phyloP scores from a whole-genome alignment of 805 yeast species.

The Vanderwaltozyma tropicalis region DNA sequence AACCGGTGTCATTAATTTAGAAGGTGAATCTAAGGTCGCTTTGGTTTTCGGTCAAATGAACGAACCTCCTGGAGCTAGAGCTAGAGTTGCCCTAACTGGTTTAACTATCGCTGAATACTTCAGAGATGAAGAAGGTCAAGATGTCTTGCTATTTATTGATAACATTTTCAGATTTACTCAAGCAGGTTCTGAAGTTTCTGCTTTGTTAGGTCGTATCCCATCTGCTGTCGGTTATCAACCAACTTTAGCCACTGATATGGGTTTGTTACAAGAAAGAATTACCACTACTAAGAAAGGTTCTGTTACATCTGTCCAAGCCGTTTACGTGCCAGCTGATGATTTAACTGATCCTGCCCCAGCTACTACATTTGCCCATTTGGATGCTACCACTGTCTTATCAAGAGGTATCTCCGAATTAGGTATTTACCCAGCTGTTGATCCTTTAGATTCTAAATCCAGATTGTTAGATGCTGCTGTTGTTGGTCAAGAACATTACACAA shows the following conservation, averaged over 20 bases:
- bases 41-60: slow-evolving; percentile 99
- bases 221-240: slow-evolving; percentile 99
- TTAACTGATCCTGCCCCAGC: slow-evolving; percentile 99
- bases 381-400: slow-evolving; percentile 98
- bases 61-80: slow-evolving; percentile 99
- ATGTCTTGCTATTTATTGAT: slow-evolving; percentile 97
- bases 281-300: slow-evolving; percentile 99
- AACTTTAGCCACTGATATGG: slow-evolving; percentile 99
- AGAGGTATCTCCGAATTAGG: slow-evolving; percentile 99
- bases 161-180: slow-evolving; percentile 99
- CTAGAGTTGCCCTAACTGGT: slow-evolving; percentile 99
- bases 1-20: slow-evolving; percentile 99
- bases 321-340: slow-evolving; percentile 99
- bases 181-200: slow-evolving; percentile 99
- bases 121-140: slow-evolving; percentile 99
- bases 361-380: slow-evolving; percentile 99
- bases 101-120: slow-evolving; percentile 99
- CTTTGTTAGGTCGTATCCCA: slow-evolving; percentile 99
- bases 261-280: slow-evolving; percentile 99
- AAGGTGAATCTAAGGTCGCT: slow-evolving; percentile 99
- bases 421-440: slow-evolving; percentile 99
- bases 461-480: slow-evolving; percentile 94
- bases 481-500: slow-evolving; percentile 97
- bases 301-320: slow-evolving; percentile 99
- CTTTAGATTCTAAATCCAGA: slow-evolving; percentile 98